phyloP scores from a whole-genome alignment of 306 rosid species.

The Argentina anserina region DNA sequence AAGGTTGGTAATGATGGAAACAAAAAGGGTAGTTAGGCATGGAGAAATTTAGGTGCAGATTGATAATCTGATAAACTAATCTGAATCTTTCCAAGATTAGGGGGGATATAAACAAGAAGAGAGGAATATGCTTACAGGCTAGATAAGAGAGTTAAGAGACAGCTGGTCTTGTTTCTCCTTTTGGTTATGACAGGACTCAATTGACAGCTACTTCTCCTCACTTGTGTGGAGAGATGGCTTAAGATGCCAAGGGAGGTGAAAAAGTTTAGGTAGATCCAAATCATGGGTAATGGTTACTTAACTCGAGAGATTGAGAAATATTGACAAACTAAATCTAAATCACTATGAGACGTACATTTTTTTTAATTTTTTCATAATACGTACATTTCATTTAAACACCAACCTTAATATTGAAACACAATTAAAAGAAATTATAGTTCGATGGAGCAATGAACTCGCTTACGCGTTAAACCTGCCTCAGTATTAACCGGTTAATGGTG shows the following conservation, averaged over 20 bases:
- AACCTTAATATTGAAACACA: no score
- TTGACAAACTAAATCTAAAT: no score
- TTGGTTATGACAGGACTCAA: neutral
- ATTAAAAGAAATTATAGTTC: no score
- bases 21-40: conserved; percentile 4
- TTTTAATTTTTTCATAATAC: no score
- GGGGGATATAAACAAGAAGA: neutral
- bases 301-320: no score
- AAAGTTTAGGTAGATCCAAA: neutral
- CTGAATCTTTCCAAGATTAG: neutral
- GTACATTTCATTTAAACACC: no score
- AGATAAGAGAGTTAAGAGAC: conserved; percentile 4
- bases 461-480: no score
- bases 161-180: neutral
- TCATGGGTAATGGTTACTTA: neutral
- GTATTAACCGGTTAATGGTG: no score
- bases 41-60: neutral
- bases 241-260: conserved; percentile 2
- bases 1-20: neutral
- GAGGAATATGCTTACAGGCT: neutral
- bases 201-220: neutral
- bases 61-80: neutral
- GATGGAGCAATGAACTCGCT: no score
- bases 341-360: no score
- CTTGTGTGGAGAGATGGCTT: neutral